Evolutionary conservation across 805 yeast genomes (phyloP).

Genomic region (Starmerella scarabaei): DNA sequence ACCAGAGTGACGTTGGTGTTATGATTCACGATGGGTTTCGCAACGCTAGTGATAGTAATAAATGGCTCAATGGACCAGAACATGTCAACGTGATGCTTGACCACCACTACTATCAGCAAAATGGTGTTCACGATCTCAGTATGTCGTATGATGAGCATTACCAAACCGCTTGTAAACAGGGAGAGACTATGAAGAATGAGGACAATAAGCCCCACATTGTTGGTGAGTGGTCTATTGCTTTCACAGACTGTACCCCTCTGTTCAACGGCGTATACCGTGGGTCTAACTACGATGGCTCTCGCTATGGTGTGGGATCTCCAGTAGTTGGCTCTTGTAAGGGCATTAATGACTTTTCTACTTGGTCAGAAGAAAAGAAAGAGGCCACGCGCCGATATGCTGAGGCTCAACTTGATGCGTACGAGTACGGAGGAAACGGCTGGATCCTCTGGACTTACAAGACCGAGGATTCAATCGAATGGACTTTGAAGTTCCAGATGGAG

Average conservation of each 20-base stretch:
- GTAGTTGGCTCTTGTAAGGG: constrained; percentile 56
- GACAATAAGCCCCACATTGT: constrained; percentile 63
- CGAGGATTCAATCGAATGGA: constrained; percentile 77
- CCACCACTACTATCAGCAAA: constrained; percentile 78
- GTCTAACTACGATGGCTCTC: constrained; percentile 64
- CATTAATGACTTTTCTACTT: constrained; percentile 34
- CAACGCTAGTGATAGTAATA: constrained; percentile 42
- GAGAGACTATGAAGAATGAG: constrained; percentile 27
- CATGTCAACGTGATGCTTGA: constrained; percentile 65
- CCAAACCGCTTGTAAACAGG: constrained; percentile 40
- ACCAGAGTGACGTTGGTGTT: constrained; percentile 37
- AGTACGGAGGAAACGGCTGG: constrained; percentile 61
- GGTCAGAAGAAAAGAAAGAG: constrained; percentile 45
- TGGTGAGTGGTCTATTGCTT: constrained; percentile 87
- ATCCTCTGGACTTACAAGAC: constrained; percentile 91
- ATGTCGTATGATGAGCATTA: constrained; percentile 60
- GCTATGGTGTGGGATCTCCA: constrained; percentile 31
- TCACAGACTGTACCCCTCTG: constrained; percentile 85
- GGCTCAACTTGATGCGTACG: constrained; percentile 81
- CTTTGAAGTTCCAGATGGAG: constrained; percentile 44
- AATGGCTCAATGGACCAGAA: constrained; percentile 21
- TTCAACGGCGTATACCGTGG: constrained; percentile 77
- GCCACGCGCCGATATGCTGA: constrained; percentile 62
- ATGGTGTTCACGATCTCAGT: too few relatives aligned
- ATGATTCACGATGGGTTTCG: constrained; percentile 77